These are phyloP conservation scores for Avena atlantica DNA, from an alignment of 176 grass and related monocot genomes.

Conservation along the genomic window DNA sequence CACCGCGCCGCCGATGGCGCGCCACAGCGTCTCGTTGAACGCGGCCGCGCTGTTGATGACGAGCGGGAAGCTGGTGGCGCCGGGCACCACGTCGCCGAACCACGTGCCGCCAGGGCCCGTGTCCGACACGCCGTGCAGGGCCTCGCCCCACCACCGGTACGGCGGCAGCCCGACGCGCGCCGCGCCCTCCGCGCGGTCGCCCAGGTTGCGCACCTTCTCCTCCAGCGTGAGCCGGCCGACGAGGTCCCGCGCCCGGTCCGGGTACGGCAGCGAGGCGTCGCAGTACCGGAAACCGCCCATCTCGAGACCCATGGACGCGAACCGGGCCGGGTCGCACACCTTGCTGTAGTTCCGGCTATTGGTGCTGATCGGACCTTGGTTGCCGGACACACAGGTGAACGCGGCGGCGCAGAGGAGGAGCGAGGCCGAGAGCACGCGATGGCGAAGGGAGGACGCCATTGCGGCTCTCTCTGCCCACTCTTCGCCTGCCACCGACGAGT, in stretches of 20 bases:
- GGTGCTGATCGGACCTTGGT: slow-evolving; percentile 62
- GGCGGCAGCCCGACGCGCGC: slow-evolving; percentile 39
- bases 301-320: slow-evolving; percentile 42
- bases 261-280: slow-evolving; percentile 53
- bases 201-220: slow-evolving; percentile 60
- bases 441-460: slow-evolving; percentile 55
- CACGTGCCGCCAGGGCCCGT: slow-evolving; percentile 40
- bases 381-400: slow-evolving; percentile 9
- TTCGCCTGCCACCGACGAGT: slow-evolving; percentile 6
- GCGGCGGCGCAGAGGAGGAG: slow-evolving; percentile 31
- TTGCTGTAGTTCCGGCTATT: slow-evolving; percentile 61
- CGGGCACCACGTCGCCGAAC: slow-evolving; percentile 63
- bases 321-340: slow-evolving; percentile 59
- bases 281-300: slow-evolving; percentile 51
- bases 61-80: slow-evolving; percentile 69
- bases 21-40: slow-evolving; percentile 69
- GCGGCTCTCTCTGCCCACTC: slow-evolving; percentile 39
- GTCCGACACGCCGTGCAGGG: slow-evolving; percentile 65
- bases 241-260: slow-evolving; percentile 49
- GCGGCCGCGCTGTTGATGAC: slow-evolving; percentile 54
- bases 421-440: slow-evolving; percentile 17
- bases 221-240: slow-evolving; percentile 48
- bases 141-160: slow-evolving; percentile 75
- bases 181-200: slow-evolving; percentile 46
- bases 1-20: slow-evolving; percentile 38